Evolutionary conservation across 1,284 basidiomycete genomes (phyloP).

Genomic region (Cryptococcus neoformans): DNA sequence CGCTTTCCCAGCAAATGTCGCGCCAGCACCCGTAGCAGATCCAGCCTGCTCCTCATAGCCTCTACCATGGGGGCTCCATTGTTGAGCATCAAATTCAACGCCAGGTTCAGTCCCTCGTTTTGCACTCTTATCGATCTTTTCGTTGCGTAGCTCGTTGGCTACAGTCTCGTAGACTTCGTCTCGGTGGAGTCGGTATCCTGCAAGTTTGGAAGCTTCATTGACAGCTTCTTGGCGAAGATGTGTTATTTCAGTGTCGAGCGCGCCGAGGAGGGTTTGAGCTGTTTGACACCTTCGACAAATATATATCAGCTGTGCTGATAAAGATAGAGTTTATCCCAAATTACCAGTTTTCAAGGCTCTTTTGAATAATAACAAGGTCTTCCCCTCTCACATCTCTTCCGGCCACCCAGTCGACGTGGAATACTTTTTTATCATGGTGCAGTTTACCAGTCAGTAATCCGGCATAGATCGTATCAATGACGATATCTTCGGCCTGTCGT

Average conservation of each 20-base stretch:
- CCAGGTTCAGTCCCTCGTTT: too few relatives aligned
- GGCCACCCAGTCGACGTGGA: constrained; percentile 87
- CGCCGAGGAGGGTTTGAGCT: constrained; percentile 60
- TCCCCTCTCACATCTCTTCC: constrained; percentile 78
- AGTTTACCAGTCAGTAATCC: constrained; percentile 84
- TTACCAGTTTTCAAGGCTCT: constrained; percentile 68
- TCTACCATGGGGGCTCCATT: constrained; percentile 1
- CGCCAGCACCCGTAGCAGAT: neutral
- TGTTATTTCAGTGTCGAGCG: constrained; percentile 53
- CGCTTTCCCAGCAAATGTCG: neutral
- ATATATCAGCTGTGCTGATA: neutral
- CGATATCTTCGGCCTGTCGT: constrained; percentile 86
- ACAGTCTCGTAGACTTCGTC: constrained; percentile 51
- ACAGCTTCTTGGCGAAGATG: constrained; percentile 6
- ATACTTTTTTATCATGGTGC: constrained; percentile 79
- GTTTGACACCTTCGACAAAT: constrained; percentile 61
- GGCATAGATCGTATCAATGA: constrained; percentile 92
- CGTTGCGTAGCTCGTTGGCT: neutral
- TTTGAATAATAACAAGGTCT: constrained; percentile 60
- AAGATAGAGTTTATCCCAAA: constrained; percentile 23
- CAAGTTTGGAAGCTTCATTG: neutral
- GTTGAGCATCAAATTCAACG: neutral
- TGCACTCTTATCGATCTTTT: neutral
- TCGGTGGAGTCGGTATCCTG: constrained; percentile 27
- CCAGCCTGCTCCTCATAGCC: neutral